Conservation (phyloP, 1,284 basidiomycete species). For the Phylloporus gajari region DNA sequence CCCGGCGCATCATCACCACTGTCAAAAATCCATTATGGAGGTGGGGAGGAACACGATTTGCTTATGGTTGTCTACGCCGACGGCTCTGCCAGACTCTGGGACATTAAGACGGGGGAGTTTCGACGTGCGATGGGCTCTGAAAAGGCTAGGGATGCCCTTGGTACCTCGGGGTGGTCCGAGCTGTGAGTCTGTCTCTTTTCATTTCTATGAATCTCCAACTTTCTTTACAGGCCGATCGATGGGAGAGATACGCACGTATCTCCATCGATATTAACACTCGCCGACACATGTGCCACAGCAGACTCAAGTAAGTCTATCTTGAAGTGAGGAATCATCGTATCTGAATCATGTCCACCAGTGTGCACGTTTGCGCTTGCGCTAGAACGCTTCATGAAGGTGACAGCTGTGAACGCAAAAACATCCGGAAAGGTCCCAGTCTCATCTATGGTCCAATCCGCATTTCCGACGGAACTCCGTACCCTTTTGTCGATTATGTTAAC, state of each 20-base stretch:
- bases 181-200: conserved; percentile 57
- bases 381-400: conserved; percentile 59
- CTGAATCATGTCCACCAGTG: conserved; percentile 37
- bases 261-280: conserved; percentile 38
- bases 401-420: conserved; percentile 57
- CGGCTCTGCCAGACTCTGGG: conserved; percentile 87
- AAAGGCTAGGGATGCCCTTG: conserved; percentile 81
- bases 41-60: conserved; percentile 60
- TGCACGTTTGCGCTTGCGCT: conserved; percentile 59
- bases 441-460: conserved; percentile 52
- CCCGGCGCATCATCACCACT: conserved; percentile 81
- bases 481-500: conserved; percentile 62
- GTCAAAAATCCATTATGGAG: conserved; percentile 71
- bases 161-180: conserved; percentile 76
- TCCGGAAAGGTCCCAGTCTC: conserved; percentile 50
- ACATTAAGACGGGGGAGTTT: conserved; percentile 86
- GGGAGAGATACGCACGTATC: conserved; percentile 34
- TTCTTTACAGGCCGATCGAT: conserved; percentile 34
- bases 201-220: neutral
- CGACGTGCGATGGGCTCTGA: conserved; percentile 83
- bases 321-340: neutral
- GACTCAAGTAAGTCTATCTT: conserved; percentile 36
- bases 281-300: conserved; percentile 19
- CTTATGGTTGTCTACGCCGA: conserved; percentile 84
- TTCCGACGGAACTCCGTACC: conserved; percentile 56